phyloP scores from a whole-genome alignment of 352 stramenopile species.

The Globisporangium nagaii region DNA sequence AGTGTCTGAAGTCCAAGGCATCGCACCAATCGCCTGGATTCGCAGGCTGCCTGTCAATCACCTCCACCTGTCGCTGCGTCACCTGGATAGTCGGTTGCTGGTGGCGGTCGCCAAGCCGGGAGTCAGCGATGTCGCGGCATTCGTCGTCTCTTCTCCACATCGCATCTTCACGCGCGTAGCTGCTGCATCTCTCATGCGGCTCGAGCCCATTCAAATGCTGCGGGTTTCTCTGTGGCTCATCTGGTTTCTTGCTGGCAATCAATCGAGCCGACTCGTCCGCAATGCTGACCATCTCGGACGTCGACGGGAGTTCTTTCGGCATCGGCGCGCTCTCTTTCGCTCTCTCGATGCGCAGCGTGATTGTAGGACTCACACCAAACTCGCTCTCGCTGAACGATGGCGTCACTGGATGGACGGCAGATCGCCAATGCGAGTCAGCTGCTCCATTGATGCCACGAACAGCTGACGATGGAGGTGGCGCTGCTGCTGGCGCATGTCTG shows the following conservation, averaged over 20 bases:
- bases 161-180: background rate
- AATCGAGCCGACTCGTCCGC: background rate
- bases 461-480: background rate
- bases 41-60: background rate
- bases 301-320: conserved; percentile 28
- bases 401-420: background rate
- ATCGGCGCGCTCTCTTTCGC: background rate
- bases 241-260: background rate
- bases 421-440: background rate
- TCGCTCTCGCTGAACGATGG: background rate
- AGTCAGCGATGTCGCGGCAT: too few relatives aligned
- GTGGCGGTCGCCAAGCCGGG: too few relatives aligned
- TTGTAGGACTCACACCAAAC: background rate
- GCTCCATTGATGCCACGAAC: background rate
- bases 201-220: background rate
- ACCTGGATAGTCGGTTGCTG: background rate
- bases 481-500: background rate
- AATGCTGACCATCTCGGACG: conserved; percentile 36
- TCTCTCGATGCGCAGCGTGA: conserved; percentile 7
- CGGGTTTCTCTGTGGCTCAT: background rate
- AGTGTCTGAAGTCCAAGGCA: background rate
- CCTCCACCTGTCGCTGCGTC: background rate
- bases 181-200: background rate
- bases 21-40: background rate
- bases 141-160: background rate